Conservation (phyloP, 2,329 filamentous ascomycete species). For the Penicillium sp. region DNA sequence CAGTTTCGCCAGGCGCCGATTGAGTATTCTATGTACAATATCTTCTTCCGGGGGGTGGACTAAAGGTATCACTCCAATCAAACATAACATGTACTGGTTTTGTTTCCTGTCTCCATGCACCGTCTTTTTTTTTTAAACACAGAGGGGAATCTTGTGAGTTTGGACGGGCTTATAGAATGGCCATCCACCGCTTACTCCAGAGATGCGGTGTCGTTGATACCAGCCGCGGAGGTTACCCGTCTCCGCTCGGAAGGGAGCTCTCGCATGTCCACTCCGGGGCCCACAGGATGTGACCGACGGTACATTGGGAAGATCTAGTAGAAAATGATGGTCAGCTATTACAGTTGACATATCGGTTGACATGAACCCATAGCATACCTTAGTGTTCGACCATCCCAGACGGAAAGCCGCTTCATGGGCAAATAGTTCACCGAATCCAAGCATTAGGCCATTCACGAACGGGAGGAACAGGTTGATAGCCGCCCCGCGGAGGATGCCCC, state of each 20-base stretch:
- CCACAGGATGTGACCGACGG: constrained; percentile 62
- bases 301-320: constrained; percentile 56
- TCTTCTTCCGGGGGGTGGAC: constrained; percentile 11
- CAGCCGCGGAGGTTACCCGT: constrained; percentile 46
- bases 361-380: constrained; percentile 56
- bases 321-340: not conserved
- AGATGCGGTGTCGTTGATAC: constrained; percentile 62
- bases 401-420: constrained; percentile 93
- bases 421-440: constrained; percentile 94
- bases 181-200: constrained; percentile 55
- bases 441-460: constrained; percentile 96
- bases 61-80: constrained; percentile 17
- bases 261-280: constrained; percentile 76
- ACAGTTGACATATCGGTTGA: not conserved
- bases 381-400: constrained; percentile 88
- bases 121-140: not conserved
- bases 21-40: constrained; percentile 36
- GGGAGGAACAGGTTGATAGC: constrained; percentile 94
- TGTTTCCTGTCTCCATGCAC: constrained; percentile 15
- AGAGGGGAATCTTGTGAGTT: not conserved
- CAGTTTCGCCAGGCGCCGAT: constrained; percentile 32
- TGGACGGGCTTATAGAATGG: not conserved
- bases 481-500: constrained; percentile 77
- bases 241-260: constrained; percentile 58
- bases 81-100: constrained; percentile 21